Percentiles rank a stretch among this genome's conserved stretches.
Conservation (phyloP, 2,329 filamentous ascomycete genomes). For the Fonsecaea pedrosoi region DNA sequence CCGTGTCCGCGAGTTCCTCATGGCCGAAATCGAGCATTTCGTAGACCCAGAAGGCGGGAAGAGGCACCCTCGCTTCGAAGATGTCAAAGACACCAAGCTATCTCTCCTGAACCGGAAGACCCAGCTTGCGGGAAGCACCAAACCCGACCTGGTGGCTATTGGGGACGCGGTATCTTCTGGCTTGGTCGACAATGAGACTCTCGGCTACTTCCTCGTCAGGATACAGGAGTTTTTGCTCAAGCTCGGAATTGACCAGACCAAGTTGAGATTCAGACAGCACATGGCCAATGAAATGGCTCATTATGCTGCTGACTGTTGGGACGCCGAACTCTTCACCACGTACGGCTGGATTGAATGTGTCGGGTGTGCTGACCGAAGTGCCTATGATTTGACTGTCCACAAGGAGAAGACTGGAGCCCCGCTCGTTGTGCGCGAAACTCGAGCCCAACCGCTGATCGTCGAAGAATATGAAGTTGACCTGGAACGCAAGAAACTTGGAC, state of each 20-base stretch:
- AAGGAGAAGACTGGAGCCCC: constrained; percentile 89
- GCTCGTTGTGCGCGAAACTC: constrained; percentile 81
- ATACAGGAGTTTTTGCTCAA: constrained; percentile 89
- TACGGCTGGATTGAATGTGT: constrained; percentile 99
- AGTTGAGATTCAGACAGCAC: constrained; percentile 96
- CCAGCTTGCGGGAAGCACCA: constrained; percentile 84
- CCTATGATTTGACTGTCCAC: constrained; percentile 92
- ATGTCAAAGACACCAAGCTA: constrained; percentile 83
- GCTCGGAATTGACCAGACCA: constrained; percentile 84
- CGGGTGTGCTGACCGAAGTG: constrained; percentile 92
- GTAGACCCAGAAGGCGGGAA: constrained; percentile 95
- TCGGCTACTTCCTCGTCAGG: constrained; percentile 95
- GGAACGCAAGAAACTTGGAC: constrained; percentile 95
- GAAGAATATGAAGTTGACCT: constrained; percentile 89
- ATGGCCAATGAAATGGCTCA: constrained; percentile 92
- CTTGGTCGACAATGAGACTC: constrained; percentile 93
- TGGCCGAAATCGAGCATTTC: constrained; percentile 99
- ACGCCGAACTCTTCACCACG: constrained; percentile 88
- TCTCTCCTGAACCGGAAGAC: constrained; percentile 82
- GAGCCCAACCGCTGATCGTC: constrained; percentile 76
- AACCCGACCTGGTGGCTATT: constrained; percentile 74
- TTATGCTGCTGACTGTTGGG: constrained; percentile 97
- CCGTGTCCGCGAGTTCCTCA: constrained; percentile 94
- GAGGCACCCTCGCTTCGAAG: constrained; percentile 86
- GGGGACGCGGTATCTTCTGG: constrained; percentile 83